These are phyloP conservation scores for Mallotus nudiflorus DNA, from an alignment of 345 rosid species.

Conservation along the genomic window DNA sequence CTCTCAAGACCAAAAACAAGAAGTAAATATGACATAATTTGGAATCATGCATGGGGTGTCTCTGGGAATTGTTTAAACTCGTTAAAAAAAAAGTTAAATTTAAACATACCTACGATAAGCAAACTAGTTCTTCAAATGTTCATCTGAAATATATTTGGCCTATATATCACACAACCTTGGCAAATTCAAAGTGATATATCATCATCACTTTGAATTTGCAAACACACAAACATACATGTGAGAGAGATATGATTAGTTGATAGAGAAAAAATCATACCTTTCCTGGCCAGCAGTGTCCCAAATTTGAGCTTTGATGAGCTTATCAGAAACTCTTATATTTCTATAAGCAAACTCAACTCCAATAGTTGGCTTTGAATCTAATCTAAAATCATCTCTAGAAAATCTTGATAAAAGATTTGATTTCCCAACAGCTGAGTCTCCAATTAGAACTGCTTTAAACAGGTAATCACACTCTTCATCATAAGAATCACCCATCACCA, in stretches of 20 bases:
- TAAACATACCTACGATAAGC: too few species aligned
- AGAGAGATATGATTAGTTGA: not conserved
- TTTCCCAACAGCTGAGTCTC: constrained; percentile 86
- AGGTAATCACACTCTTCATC: constrained; percentile 88
- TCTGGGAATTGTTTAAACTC: too few species aligned
- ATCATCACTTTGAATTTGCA: too few species aligned
- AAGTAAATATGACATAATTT: too few species aligned
- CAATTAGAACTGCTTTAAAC: constrained; percentile 79
- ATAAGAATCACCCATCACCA: constrained; percentile 50
- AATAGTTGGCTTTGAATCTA: constrained; percentile 89
- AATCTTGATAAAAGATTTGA: constrained; percentile 83
- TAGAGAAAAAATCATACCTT: constrained; percentile 41
- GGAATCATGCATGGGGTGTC: too few species aligned
- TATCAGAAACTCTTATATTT: constrained; percentile 57
- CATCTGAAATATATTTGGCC: too few species aligned
- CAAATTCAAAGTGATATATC: too few species aligned
- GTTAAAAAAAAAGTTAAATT: too few species aligned
- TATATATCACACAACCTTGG: too few species aligned
- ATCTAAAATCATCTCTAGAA: constrained; percentile 65
- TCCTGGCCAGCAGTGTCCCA: constrained; percentile 98
- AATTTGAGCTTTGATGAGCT: constrained; percentile 81
- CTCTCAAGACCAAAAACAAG: too few species aligned
- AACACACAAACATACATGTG: too few species aligned
- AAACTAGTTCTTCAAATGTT: too few species aligned
- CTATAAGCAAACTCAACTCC: constrained; percentile 90